Evolutionary conservation across 1,284 basidiomycete genomes (phyloP), one percentile per base, ranked within the genome.

Genomic region (Sanghuangporus weigelae): DNA sequence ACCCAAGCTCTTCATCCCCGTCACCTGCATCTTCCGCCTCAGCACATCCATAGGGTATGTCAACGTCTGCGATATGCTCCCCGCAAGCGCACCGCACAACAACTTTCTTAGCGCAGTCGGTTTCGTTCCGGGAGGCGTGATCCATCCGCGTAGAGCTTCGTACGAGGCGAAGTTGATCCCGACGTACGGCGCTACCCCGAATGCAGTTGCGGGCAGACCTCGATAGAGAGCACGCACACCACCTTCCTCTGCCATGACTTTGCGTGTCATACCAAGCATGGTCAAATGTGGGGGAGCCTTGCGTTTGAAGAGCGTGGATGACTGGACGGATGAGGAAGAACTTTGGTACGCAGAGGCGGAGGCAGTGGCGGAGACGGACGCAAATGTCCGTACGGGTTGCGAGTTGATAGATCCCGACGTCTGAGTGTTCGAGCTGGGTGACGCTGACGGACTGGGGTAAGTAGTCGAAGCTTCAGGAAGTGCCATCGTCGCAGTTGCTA

Each of bases 31-130:
- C 77, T 97, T 95, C 57, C 96, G 81, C 49, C 96, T 82, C 60
- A 98, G 76, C 0, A 98, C 94, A 73, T 99, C 96, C 71, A 98
- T 92, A 0, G 96, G 96, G 73, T 97, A 98, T 7, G 96, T 98
- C 69, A 98, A 76, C 40, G 95, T 94, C 74, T 98, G 93, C 36
- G 92, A 94, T 69, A 97, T 90, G 21, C 88, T 85, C 26, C 91
- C 90, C 86, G 89, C 91, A 67, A 93, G 75, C 49, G 92, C 91
- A 60, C 91, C 91, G 66, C 92, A 93, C 7, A 76, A 66, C 71
- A 93, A 71, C 73, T 92, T 93, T 68, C 90, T 77, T 62, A 76
- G 68, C 57, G 84, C 78, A 63, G 73, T 85, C n/a, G 31, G 11
- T 68, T 70, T 84, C 77, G 89, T 87, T 55, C 87, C 91, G 6